Conservation (phyloP, 1,284 basidiomycete species). For the Rhodotorula sp. region DNA sequence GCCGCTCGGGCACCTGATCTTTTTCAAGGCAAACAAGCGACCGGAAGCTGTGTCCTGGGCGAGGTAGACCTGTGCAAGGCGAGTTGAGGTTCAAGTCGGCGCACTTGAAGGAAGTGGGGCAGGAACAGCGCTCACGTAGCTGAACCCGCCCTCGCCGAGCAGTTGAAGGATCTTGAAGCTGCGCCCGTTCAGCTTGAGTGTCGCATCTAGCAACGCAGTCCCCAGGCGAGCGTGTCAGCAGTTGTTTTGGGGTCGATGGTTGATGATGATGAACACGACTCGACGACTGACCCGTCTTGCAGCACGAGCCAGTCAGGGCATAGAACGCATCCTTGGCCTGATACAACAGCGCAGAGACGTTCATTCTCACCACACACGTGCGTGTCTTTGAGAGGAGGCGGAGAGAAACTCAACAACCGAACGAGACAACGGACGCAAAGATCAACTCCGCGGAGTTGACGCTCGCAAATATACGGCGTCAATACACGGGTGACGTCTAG, state of each 20-base stretch:
- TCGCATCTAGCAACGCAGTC: constrained; percentile 58
- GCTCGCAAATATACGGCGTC: too few relatives aligned
- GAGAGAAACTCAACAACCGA: not conserved
- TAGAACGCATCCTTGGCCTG: constrained; percentile 73
- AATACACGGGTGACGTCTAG: too few relatives aligned
- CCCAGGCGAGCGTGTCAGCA: not conserved
- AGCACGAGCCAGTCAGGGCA: constrained; percentile 73
- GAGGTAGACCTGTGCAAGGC: constrained; percentile 39
- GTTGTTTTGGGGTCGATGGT: not conserved
- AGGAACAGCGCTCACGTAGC: constrained; percentile 62
- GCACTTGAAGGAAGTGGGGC: not conserved
- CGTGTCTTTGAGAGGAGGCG: not conserved
- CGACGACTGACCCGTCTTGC: constrained; percentile 52
- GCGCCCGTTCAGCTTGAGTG: constrained; percentile 88
- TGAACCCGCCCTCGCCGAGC: constrained; percentile 91
- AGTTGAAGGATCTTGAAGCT: constrained; percentile 86
- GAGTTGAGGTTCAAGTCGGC: constrained; percentile 45
- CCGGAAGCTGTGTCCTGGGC: constrained; percentile 50
- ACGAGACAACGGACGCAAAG: too few relatives aligned
- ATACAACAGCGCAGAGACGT: constrained; percentile 56
- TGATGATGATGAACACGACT: not conserved
- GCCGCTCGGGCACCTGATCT: constrained; percentile 51
- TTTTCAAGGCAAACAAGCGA: constrained; percentile 89
- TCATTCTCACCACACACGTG: constrained; percentile 5
- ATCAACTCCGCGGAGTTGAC: too few relatives aligned